phyloP scores from a whole-genome alignment of 768 basidiomycete genomes.

The Porphyrellus cyaneotinctus region DNA sequence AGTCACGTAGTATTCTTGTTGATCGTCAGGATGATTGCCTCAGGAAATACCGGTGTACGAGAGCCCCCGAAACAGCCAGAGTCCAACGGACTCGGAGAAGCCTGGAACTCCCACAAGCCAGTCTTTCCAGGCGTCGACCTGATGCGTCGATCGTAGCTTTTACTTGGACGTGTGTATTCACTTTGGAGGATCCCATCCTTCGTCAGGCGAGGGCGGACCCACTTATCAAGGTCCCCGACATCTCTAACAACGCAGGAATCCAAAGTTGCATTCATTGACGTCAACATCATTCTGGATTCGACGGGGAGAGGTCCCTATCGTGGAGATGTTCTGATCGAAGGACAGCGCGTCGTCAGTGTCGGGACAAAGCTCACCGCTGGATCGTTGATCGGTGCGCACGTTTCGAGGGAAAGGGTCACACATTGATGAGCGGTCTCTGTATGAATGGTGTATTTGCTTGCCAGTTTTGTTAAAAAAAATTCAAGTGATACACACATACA shows the following conservation, averaged over 20 bases:
- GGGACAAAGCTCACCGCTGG: slow-evolving; percentile 15
- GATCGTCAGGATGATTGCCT: background rate
- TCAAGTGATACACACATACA: too few species aligned
- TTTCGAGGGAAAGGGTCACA: too few species aligned
- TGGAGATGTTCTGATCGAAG: slow-evolving; percentile 34
- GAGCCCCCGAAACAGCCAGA: background rate
- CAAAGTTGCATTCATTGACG: slow-evolving; percentile 10
- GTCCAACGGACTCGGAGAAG: background rate
- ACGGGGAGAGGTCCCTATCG: slow-evolving; percentile 12
- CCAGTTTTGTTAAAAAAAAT: too few species aligned
- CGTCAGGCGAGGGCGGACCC: background rate
- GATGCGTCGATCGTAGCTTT: background rate
- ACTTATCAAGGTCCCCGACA: background rate
- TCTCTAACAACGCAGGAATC: background rate
- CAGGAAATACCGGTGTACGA: background rate
- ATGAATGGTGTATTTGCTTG: too few species aligned
- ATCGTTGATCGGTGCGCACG: too few species aligned
- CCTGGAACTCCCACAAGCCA: background rate
- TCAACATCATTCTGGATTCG: slow-evolving; percentile 7
- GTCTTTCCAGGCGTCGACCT: background rate
- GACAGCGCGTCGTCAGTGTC: slow-evolving; percentile 29
- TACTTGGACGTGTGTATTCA: background rate
- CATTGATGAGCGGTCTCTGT: too few species aligned
- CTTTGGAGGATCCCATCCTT: background rate
- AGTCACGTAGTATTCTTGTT: background rate